Evolutionary conservation across 78 protist genomes (phyloP), one percentile per base, ranked within the genome.

Genomic region (Bodo saltans): DNA sequence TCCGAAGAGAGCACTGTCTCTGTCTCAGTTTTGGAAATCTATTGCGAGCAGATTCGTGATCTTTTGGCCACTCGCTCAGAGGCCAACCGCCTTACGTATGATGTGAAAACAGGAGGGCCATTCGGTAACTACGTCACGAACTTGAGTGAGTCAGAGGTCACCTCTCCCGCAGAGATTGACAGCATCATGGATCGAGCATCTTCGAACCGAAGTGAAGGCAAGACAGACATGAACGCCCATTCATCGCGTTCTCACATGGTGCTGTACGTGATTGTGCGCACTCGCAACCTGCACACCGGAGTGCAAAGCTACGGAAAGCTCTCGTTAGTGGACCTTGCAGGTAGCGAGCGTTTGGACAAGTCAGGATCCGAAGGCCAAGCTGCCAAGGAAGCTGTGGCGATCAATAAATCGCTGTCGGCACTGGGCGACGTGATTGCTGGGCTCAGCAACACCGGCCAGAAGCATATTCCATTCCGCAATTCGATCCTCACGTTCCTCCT

Each of bases 351-450:
- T 42, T 76, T 89, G 35, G 34, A 26, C 67, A 84, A 79, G 60
- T 72, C 92, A 0, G 85, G 75, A 67, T 91, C 92, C 17, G 68
- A 3, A 37, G 95, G 95, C 0, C 60, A 37, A 32, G 34, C 72
- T n/a, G 71, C 85, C 0, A 60, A 85, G 41, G 95, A 92, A 72
- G 95, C 93, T 29, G 72, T 74, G 72, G 33, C 38, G 38, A 93
- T 93, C 88, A 93, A 93, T 87, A 60, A 37, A 17, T 89, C 93
- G 12, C 92, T 94, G 38, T 35, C 85, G 21, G 79, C 38, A 12
- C 81, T 76, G 32, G 81, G 81, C 3, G 35, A 76, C 25, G 53
- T 39, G 35, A 76, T 76, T 38, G 26, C 67, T 27, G 81, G 8
- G 27, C 81, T 76, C 40, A 23, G n/a, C 17, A 47, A 76, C 41